These are phyloP conservation scores for Ophioceras dolichostomum DNA, from an alignment of 2,329 filamentous ascomycete genomes.

Conservation along the genomic window DNA sequence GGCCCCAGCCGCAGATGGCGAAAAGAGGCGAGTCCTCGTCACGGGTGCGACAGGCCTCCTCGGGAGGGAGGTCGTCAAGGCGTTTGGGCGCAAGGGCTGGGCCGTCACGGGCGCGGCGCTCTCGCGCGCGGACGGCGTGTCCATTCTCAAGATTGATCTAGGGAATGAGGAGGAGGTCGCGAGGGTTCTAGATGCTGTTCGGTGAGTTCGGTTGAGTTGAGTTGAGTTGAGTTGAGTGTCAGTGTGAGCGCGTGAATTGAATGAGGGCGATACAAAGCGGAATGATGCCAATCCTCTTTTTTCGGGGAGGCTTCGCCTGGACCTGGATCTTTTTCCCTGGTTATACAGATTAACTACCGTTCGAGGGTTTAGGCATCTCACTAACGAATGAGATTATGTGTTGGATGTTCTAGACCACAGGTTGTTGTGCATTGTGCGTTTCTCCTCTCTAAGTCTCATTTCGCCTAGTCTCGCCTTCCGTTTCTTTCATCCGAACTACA, in stretches of 20 bases:
- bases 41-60: slow-evolving; percentile 80
- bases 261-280: no score
- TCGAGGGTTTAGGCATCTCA: no score
- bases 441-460: no score
- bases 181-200: slow-evolving; percentile 36
- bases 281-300: no score
- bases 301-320: no score
- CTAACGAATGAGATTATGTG: no score
- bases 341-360: no score
- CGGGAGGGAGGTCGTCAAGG: slow-evolving; percentile 63
- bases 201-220: slow-evolving; percentile 23
- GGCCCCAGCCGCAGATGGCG: no score
- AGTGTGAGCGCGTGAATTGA: no score
- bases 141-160: slow-evolving; percentile 50
- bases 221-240: no score
- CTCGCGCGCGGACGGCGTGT: slow-evolving; percentile 58
- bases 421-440: slow-evolving; percentile 70
- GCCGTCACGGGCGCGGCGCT: slow-evolving; percentile 61
- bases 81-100: slow-evolving; percentile 58
- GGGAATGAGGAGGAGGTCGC: slow-evolving; percentile 31
- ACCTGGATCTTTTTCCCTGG: no score
- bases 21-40: slow-evolving; percentile 51
- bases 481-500: background rate
- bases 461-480: background rate
- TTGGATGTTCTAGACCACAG: slow-evolving; percentile 40